Evolutionary conservation across 2,329 filamentous ascomycete species (phyloP).

Genomic region (Zarea fungicola): DNA sequence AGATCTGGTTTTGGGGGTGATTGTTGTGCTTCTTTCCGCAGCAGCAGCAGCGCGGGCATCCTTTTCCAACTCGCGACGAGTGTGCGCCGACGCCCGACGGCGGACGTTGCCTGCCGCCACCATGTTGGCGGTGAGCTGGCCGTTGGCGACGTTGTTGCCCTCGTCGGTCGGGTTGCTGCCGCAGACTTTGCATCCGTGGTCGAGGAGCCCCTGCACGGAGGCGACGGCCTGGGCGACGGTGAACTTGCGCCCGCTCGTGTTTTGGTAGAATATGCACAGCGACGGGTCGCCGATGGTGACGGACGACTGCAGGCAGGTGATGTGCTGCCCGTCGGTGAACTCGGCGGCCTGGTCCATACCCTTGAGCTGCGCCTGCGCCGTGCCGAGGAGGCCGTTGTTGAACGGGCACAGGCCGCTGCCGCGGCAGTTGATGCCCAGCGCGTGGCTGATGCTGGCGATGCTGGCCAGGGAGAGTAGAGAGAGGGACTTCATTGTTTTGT

Average conservation of each 20-base stretch:
- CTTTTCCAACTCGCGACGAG: no score
- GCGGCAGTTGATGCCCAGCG: conserved; percentile 16
- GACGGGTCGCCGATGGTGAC: conserved; percentile 12
- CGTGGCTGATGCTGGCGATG: neutral
- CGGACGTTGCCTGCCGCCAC: conserved; percentile 12
- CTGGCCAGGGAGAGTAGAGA: no score
- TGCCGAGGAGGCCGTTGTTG: conserved; percentile 14
- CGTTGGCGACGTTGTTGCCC: conserved; percentile 15
- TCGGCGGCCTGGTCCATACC: conserved; percentile 13
- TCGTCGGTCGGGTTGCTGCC: conserved; percentile 9
- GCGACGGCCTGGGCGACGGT: conserved; percentile 14
- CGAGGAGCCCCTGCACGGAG: conserved; percentile 8
- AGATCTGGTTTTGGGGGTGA: conserved; percentile 5
- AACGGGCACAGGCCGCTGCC: conserved; percentile 14
- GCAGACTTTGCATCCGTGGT: conserved; percentile 11
- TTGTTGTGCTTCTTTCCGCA: no score
- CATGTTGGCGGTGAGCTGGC: conserved; percentile 16
- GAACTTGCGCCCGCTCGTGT: conserved; percentile 13
- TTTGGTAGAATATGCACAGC: conserved; percentile 16
- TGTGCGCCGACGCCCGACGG: no score
- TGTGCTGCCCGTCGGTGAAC: conserved; percentile 13
- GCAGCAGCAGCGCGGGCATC: no score
- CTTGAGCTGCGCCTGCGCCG: conserved; percentile 10
- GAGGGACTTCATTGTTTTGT: no score
- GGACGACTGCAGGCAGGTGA: conserved; percentile 13